These are phyloP conservation scores for Fusarium nelsonii DNA, from an alignment of 2,329 filamentous ascomycete species.

Conservation along the genomic window DNA sequence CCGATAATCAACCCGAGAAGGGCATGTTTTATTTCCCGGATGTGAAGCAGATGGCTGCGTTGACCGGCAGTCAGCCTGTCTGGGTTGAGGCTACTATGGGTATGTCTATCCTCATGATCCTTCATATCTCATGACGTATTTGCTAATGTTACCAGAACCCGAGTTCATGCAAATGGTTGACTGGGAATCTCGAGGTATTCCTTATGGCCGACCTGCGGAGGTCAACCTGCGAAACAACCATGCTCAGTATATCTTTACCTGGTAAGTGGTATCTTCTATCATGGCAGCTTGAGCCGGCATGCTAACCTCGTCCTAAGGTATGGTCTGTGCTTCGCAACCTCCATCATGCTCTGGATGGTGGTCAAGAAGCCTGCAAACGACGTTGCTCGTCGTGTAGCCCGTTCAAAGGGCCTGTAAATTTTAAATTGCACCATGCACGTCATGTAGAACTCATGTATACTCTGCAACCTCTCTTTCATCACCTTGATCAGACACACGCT, in stretches of 20 bases:
- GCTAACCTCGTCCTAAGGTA: conserved; percentile 71
- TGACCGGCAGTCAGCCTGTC: conserved; percentile 85
- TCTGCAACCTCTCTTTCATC: conserved; percentile 55
- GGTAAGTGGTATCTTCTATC: conserved; percentile 69
- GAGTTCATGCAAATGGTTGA: conserved; percentile 82
- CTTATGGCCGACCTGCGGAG: conserved; percentile 87
- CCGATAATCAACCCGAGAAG: conserved; percentile 84
- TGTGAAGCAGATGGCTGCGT: conserved; percentile 87
- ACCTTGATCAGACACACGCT: conserved; percentile 49
- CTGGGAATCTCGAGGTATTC: conserved; percentile 83
- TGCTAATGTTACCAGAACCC: conserved; percentile 67
- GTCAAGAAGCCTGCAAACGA: conserved; percentile 86
- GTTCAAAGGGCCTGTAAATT: conserved; percentile 47
- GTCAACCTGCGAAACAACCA: conserved; percentile 97
- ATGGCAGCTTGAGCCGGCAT: background rate
- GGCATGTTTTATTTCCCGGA: conserved; percentile 96
- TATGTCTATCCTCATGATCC: conserved; percentile 55
- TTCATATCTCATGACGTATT: conserved; percentile 2
- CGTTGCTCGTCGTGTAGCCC: conserved; percentile 73
- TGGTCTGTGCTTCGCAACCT: conserved; percentile 83
- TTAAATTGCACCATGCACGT: conserved; percentile 24
- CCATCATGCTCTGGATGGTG: conserved; percentile 97
- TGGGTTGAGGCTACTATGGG: conserved; percentile 98
- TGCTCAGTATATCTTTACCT: conserved; percentile 98
- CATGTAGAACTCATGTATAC: conserved; percentile 48